A percentile compares a stretch with the other conserved stretches of the same genome.
Evolutionary conservation across 2,329 filamentous ascomycete species (phyloP).

Genomic region (Cladorrhinum sp.): DNA sequence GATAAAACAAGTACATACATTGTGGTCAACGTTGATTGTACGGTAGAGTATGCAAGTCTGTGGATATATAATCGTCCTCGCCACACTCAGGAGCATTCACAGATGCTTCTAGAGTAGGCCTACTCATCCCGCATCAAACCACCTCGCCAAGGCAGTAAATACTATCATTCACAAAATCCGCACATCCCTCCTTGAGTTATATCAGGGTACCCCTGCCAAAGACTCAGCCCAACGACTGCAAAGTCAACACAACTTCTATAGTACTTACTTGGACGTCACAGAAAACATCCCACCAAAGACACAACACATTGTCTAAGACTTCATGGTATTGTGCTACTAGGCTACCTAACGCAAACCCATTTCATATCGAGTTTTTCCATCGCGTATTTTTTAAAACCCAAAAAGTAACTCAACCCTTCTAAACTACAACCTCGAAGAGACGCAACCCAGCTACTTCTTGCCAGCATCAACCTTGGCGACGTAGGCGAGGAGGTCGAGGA

Average conservation of each 20-base stretch:
- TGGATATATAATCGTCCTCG: too few species aligned
- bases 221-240: not conserved
- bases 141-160: too few species aligned
- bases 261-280: not conserved
- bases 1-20: too few species aligned
- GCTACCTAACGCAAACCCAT: constrained; percentile 7
- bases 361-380: not conserved
- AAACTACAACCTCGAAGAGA: constrained; percentile 18
- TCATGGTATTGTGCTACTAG: constrained; percentile 10
- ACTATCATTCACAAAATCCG: too few species aligned
- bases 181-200: not conserved
- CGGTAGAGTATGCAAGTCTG: too few species aligned
- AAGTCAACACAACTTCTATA: not conserved
- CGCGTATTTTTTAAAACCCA: constrained; percentile 10
- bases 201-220: not conserved
- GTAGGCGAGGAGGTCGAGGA: constrained; percentile 77
- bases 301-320: not conserved
- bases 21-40: too few species aligned
- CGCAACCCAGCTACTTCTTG: constrained; percentile 34
- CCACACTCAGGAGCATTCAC: too few species aligned
- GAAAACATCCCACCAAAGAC: not conserved
- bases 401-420: constrained; percentile 3
- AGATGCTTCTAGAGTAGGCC: too few species aligned
- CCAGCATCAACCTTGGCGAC: constrained; percentile 71
- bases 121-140: too few species aligned